phyloP scores from a whole-genome alignment of 257 asterid genomes.

The Cynanchum wilfordii region DNA sequence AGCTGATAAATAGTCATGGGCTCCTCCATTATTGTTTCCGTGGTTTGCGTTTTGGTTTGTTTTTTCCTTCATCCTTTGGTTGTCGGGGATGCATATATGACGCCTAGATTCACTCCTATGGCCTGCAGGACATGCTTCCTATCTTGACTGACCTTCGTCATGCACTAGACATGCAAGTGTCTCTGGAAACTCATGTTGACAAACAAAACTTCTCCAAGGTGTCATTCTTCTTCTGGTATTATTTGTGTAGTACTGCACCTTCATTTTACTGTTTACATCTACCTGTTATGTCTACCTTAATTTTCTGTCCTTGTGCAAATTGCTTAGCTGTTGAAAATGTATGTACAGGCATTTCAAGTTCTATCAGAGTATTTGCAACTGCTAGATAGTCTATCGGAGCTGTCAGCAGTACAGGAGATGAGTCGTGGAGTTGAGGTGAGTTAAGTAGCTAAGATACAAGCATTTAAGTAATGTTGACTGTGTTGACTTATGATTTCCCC shows the following conservation, averaged over 20 bases:
- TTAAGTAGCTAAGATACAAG: background rate
- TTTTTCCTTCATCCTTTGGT: background rate
- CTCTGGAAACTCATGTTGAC: slow-evolving; percentile 81
- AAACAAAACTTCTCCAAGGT: slow-evolving; percentile 93
- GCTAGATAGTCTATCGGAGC: slow-evolving; percentile 74
- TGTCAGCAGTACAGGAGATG: slow-evolving; percentile 89
- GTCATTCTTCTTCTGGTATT: slow-evolving; percentile 22
- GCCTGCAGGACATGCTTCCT: slow-evolving; percentile 83
- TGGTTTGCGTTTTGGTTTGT: no score
- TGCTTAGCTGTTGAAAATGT: slow-evolving; percentile 23
- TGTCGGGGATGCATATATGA: background rate
- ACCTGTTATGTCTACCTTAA: background rate
- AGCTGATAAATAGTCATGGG: background rate
- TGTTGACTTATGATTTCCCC: background rate
- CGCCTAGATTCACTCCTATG: slow-evolving; percentile 17
- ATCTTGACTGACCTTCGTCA: slow-evolving; percentile 72
- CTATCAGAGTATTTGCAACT: slow-evolving; percentile 92
- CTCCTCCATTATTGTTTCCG: background rate
- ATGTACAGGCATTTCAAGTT: slow-evolving; percentile 88
- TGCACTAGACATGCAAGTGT: slow-evolving; percentile 74
- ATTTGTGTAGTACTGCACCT: slow-evolving; percentile 23
- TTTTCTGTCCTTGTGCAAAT: slow-evolving; percentile 7
- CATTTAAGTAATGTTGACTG: slow-evolving; percentile 6
- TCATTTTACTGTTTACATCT: background rate
- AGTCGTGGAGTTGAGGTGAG: slow-evolving; percentile 88